Percentiles rank a stretch among this genome's conserved stretches.
These are phyloP conservation scores for maize (Zea mays) DNA, from an alignment of 176 grass and related monocot species.

Conservation along the genomic window DNA sequence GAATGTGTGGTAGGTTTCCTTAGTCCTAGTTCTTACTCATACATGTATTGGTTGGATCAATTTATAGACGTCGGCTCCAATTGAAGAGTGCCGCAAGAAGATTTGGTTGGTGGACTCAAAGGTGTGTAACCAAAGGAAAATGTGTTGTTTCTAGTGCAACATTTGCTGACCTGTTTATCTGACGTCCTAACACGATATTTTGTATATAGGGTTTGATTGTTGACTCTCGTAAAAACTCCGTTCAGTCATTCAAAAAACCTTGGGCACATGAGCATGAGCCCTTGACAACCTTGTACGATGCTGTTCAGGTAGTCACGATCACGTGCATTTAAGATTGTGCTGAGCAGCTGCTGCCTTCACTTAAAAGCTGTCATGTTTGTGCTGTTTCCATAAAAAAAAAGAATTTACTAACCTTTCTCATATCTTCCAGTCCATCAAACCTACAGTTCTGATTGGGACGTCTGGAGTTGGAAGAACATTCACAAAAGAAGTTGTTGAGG, in stretches of 20 bases:
- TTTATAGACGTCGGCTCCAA: constrained; percentile 73
- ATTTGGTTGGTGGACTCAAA: constrained; percentile 93
- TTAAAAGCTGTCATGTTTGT: constrained; percentile 20
- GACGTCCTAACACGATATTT: constrained; percentile 17
- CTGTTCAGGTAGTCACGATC: constrained; percentile 63
- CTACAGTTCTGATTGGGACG: constrained; percentile 88
- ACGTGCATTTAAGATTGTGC: constrained; percentile 13
- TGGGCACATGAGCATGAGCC: constrained; percentile 97
- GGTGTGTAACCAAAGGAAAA: constrained; percentile 43
- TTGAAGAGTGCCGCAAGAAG: constrained; percentile 88
- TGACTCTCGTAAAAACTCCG: constrained; percentile 60
- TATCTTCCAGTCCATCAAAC: constrained; percentile 72
- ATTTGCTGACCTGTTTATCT: constrained; percentile 29
- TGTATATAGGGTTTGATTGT: constrained; percentile 84
- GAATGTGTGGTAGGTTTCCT: constrained; percentile 8
- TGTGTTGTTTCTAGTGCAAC: constrained; percentile 4
- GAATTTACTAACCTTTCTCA: constrained; percentile 32
- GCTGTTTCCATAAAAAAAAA: constrained; percentile 16
- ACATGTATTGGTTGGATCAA: constrained; percentile 27
- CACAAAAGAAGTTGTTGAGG: constrained; percentile 79
- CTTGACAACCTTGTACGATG: constrained; percentile 66
- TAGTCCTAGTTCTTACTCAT: constrained; percentile 14
- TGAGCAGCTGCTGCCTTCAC: background rate
- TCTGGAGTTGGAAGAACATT: constrained; percentile 85
- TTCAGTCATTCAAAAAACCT: constrained; percentile 90